A percentile compares a stretch with the other conserved stretches of the same genome.
Evolutionary conservation across 106 monocot genomes (phyloP).

Genomic region (Apostasia shenzhenica): DNA sequence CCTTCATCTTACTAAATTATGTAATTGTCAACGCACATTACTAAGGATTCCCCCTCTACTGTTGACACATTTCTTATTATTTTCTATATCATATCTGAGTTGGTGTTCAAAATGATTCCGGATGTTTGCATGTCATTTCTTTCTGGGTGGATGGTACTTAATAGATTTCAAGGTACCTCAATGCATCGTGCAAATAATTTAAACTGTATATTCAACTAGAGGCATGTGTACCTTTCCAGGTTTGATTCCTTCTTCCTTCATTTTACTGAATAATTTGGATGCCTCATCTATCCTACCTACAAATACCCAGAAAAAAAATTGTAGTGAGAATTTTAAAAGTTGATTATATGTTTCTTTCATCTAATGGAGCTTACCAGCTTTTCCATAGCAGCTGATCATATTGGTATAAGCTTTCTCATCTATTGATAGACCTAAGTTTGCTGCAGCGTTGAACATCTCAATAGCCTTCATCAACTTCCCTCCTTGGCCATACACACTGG

Average conservation of each 20-base stretch:
- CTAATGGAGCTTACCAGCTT: slow-evolving; percentile 44
- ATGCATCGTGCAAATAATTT: too few relatives aligned
- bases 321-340: background rate
- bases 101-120: too few relatives aligned
- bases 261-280: slow-evolving; percentile 58
- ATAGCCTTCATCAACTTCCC: slow-evolving; percentile 87
- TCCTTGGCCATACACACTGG: slow-evolving; percentile 90
- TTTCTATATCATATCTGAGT: too few relatives aligned
- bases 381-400: slow-evolving; percentile 86
- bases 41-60: too few relatives aligned
- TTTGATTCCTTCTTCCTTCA: slow-evolving; percentile 78
- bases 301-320: background rate
- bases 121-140: too few relatives aligned
- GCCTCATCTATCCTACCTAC: slow-evolving; percentile 79
- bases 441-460: slow-evolving; percentile 70
- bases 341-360: background rate
- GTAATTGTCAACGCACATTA: too few relatives aligned
- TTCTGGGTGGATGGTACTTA: background rate
- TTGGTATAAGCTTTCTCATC: slow-evolving; percentile 96
- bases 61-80: too few relatives aligned
- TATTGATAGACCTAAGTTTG: slow-evolving; percentile 33
- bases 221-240: slow-evolving; percentile 72
- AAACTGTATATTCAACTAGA: background rate
- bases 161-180: background rate
- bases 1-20: too few relatives aligned